A percentile compares a stretch with the other conserved stretches of the same genome.
Conservation (phyloP, 352 stramenopile species). For the Phytophthora aleatoria region DNA sequence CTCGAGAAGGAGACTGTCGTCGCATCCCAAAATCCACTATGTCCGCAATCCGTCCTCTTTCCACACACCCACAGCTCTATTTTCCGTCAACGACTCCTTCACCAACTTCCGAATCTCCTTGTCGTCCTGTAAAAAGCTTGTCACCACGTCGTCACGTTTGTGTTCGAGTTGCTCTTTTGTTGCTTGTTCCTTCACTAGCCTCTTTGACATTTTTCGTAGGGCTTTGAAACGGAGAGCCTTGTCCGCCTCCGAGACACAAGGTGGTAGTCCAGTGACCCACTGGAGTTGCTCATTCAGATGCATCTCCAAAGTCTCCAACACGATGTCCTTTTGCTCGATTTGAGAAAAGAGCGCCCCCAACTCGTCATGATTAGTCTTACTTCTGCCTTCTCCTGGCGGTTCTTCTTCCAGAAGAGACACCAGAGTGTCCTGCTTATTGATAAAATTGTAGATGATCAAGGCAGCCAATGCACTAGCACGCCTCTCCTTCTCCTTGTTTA, state of each 20-base stretch:
- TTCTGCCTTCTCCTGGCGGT: background rate
- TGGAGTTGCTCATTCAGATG: constrained; percentile 28
- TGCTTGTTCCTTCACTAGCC: constrained; percentile 20
- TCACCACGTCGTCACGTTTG: constrained; percentile 10
- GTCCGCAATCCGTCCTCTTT: background rate
- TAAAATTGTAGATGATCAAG: constrained; percentile 20
- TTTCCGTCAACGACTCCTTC: constrained; percentile 3
- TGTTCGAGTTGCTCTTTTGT: constrained; percentile 18
- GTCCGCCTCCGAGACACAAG: constrained; percentile 7
- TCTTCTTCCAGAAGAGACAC: constrained; percentile 13
- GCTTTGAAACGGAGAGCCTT: constrained; percentile 16
- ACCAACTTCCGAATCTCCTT: constrained; percentile 14
- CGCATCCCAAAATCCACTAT: background rate
- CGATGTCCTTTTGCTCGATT: constrained; percentile 20
- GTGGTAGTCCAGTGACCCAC: constrained; percentile 15
- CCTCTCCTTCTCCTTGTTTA: constrained; percentile 27
- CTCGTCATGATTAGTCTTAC: constrained; percentile 7
- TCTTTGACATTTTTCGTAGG: constrained; percentile 16
- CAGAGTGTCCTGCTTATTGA: constrained; percentile 11
- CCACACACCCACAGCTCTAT: background rate
- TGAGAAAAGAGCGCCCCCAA: constrained; percentile 17
- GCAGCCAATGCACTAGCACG: constrained; percentile 20
- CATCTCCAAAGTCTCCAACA: constrained; percentile 15
- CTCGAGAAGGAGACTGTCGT: no score
- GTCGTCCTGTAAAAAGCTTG: constrained; percentile 10